Evolutionary conservation across 2,329 filamentous ascomycete species (phyloP).

Genomic region (Cladosporium cucumerinum): DNA sequence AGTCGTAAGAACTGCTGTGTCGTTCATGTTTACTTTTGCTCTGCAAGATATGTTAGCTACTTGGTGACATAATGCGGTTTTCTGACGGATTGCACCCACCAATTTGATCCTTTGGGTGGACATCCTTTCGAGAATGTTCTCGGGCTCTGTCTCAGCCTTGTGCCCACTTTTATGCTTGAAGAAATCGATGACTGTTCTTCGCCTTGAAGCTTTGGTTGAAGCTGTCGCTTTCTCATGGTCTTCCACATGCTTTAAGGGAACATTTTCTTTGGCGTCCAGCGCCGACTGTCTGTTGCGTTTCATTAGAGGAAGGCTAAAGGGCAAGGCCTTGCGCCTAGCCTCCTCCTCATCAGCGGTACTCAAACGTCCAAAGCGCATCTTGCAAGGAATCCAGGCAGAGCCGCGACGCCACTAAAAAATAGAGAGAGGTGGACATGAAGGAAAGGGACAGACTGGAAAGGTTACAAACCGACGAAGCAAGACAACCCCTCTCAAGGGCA

Average conservation of each 20-base stretch:
- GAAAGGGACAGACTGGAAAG: neutral
- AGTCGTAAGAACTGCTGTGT: constrained; percentile 1
- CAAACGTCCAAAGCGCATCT: constrained; percentile 12
- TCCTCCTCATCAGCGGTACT: neutral
- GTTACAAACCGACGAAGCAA: neutral
- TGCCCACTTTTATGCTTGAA: constrained; percentile 10
- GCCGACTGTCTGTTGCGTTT: constrained; percentile 10
- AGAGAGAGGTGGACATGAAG: neutral
- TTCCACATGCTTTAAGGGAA: neutral
- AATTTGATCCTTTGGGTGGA: constrained; percentile 1
- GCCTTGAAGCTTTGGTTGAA: constrained; percentile 11
- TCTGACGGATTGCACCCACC: neutral
- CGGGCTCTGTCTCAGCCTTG: neutral
- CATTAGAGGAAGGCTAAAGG: constrained; percentile 6
- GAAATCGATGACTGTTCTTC: constrained; percentile 10
- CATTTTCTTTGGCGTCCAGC: constrained; percentile 7
- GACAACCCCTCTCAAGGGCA: constrained; percentile 4
- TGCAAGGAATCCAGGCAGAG: neutral
- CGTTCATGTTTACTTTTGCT: constrained; percentile 8
- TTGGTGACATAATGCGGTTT: neutral
- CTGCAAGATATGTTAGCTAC: neutral
- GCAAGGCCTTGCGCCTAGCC: neutral
- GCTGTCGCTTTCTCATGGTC: neutral
- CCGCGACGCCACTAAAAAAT: neutral
- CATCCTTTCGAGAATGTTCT: constrained; percentile 8